Conservation (phyloP, 345 rosid species). For the Passiflora organensis region DNA sequence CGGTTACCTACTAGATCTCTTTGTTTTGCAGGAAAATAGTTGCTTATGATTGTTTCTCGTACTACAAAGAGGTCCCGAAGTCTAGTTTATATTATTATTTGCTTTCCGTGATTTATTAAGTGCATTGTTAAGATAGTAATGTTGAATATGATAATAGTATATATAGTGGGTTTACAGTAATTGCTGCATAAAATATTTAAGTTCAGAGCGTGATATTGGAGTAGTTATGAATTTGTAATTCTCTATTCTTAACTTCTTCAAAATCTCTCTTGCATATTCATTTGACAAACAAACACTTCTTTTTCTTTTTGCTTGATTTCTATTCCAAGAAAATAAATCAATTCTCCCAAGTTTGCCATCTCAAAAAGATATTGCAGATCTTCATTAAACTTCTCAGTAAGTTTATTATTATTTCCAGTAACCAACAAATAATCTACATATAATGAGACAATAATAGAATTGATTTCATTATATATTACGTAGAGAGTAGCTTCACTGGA, state of each 20-base stretch:
- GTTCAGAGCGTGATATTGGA: too few species aligned
- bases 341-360: not conserved
- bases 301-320: not conserved
- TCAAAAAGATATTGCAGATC: not conserved
- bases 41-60: too few species aligned
- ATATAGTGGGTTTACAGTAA: too few species aligned
- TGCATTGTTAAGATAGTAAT: too few species aligned
- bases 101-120: too few species aligned
- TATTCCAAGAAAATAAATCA: not conserved
- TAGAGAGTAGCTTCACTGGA: not conserved
- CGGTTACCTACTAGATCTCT: too few species aligned
- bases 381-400: not conserved
- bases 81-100: too few species aligned
- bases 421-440: slow-evolving; percentile 4
- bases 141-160: too few species aligned
- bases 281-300: not conserved
- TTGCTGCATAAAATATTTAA: too few species aligned
- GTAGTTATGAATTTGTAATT: too few species aligned
- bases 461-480: not conserved
- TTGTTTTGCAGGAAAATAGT: too few species aligned
- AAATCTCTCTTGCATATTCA: not conserved
- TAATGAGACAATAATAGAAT: slow-evolving; percentile 21
- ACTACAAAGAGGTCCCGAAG: too few species aligned
- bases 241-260: not conserved
- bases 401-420: not conserved